A percentile compares a stretch with the other conserved stretches of the same genome.
These are phyloP conservation scores for Aspergillus flavus DNA, from an alignment of 2,329 filamentous ascomycete genomes.

Conservation along the genomic window DNA sequence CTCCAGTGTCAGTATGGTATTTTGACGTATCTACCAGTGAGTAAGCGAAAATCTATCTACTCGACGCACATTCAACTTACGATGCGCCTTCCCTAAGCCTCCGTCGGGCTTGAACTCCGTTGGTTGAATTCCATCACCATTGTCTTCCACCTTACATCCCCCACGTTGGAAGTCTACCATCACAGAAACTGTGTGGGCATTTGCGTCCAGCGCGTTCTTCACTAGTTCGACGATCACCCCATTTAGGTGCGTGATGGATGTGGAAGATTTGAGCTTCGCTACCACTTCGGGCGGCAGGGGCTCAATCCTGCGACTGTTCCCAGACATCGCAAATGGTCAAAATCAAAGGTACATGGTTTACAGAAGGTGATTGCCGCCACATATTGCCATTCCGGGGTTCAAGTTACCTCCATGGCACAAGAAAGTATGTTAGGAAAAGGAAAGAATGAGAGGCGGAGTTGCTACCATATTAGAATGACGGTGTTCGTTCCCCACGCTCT, in stretches of 20 bases:
- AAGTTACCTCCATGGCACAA: background rate
- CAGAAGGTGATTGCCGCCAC: background rate
- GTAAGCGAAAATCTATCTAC: background rate
- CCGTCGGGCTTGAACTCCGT: constrained; percentile 71
- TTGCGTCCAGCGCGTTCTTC: constrained; percentile 83
- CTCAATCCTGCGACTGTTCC: constrained; percentile 53
- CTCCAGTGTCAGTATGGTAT: constrained; percentile 48
- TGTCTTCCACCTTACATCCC: constrained; percentile 78
- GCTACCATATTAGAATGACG: background rate
- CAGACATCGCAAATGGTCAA: constrained; percentile 26
- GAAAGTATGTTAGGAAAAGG: background rate
- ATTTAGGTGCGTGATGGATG: constrained; percentile 74
- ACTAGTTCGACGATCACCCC: constrained; percentile 71
- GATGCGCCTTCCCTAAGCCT: constrained; percentile 71
- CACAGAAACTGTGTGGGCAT: constrained; percentile 68
- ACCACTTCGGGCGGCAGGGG: constrained; percentile 71
- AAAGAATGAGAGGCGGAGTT: background rate
- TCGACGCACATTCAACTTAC: constrained; percentile 47
- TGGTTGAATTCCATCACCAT: constrained; percentile 76
- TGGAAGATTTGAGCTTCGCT: constrained; percentile 82
- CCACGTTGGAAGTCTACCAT: constrained; percentile 75
- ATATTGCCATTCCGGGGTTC: background rate
- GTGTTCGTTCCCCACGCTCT: background rate
- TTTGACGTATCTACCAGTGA: constrained; percentile 75
- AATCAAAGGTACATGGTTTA: background rate